phyloP scores from a whole-genome alignment of 176 grass and related monocot genomes.

The Panicum miliaceum region DNA sequence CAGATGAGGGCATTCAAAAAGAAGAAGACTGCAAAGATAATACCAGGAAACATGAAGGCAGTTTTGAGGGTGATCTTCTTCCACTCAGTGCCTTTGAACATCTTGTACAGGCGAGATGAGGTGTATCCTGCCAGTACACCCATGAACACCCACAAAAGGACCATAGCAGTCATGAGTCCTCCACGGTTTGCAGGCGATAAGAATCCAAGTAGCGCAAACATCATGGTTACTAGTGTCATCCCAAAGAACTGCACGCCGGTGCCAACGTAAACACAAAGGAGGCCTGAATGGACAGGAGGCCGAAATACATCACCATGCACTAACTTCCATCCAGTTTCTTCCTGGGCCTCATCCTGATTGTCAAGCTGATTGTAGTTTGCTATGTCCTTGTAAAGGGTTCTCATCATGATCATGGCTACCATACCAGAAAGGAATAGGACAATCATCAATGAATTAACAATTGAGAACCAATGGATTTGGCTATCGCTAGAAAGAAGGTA shows the following conservation, averaged over 20 bases:
- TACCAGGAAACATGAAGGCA: slow-evolving; percentile 81
- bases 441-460: slow-evolving; percentile 85
- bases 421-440: slow-evolving; percentile 79
- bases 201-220: slow-evolving; percentile 81
- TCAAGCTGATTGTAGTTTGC: slow-evolving; percentile 79
- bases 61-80: slow-evolving; percentile 86
- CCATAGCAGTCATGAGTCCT: slow-evolving; percentile 80
- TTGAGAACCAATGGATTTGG: slow-evolving; percentile 86
- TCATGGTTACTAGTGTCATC: slow-evolving; percentile 81
- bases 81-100: slow-evolving; percentile 86
- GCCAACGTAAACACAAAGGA: slow-evolving; percentile 84
- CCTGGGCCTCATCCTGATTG: slow-evolving; percentile 74
- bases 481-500: slow-evolving; percentile 82
- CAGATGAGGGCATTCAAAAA: slow-evolving; percentile 81
- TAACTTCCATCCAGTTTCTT: slow-evolving; percentile 90
- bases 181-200: slow-evolving; percentile 78
- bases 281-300: slow-evolving; percentile 72
- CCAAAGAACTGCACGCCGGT: slow-evolving; percentile 80
- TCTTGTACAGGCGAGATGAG: slow-evolving; percentile 77
- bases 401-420: slow-evolving; percentile 93
- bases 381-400: slow-evolving; percentile 86
- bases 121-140: slow-evolving; percentile 74
- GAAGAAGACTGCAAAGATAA: slow-evolving; percentile 73
- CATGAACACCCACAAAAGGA: slow-evolving; percentile 87
- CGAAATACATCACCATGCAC: slow-evolving; percentile 80